Percentiles rank a stretch among this genome's conserved stretches.
phyloP scores from a whole-genome alignment of 805 yeast genomes.

The Torulaspora indica region DNA sequence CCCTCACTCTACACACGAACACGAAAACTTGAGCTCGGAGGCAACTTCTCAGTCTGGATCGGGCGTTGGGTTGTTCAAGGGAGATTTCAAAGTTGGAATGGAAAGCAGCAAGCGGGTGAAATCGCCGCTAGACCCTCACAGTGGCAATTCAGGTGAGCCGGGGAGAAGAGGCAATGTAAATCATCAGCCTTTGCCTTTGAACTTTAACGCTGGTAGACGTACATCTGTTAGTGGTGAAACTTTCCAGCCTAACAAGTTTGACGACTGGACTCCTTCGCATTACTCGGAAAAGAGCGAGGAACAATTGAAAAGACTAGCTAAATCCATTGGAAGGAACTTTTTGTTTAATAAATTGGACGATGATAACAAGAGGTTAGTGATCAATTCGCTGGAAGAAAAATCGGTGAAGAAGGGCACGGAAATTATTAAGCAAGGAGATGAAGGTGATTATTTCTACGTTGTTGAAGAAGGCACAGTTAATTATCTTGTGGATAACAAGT shows the following conservation, averaged over 20 bases:
- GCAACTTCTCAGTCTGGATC: slow-evolving; percentile 7
- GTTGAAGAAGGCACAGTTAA: slow-evolving; percentile 83
- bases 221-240: slow-evolving; percentile 90
- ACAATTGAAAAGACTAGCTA: slow-evolving; percentile 64
- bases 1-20: slow-evolving; percentile 46
- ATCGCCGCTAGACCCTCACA: slow-evolving; percentile 21
- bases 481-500: slow-evolving; percentile 58
- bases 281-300: slow-evolving; percentile 52
- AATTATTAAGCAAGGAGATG: slow-evolving; percentile 87
- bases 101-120: slow-evolving; percentile 18
- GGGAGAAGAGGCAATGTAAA: slow-evolving; percentile 16
- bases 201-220: slow-evolving; percentile 76
- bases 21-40: slow-evolving; percentile 5
- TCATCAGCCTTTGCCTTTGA: slow-evolving; percentile 43
- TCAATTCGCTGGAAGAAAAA: slow-evolving; percentile 79
- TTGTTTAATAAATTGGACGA: slow-evolving; percentile 78
- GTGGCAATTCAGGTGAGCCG: slow-evolving; percentile 10
- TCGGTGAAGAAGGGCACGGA: slow-evolving; percentile 52
- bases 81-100: slow-evolving; percentile 29
- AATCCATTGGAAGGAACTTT: slow-evolving; percentile 73
- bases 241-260: slow-evolving; percentile 67
- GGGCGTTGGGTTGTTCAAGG: slow-evolving; percentile 25
- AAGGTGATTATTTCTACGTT: slow-evolving; percentile 87
- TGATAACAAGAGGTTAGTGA: slow-evolving; percentile 68
- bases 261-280: slow-evolving; percentile 67